These are phyloP conservation scores for Candida chilensis DNA, from an alignment of 805 yeast species.

Conservation along the genomic window DNA sequence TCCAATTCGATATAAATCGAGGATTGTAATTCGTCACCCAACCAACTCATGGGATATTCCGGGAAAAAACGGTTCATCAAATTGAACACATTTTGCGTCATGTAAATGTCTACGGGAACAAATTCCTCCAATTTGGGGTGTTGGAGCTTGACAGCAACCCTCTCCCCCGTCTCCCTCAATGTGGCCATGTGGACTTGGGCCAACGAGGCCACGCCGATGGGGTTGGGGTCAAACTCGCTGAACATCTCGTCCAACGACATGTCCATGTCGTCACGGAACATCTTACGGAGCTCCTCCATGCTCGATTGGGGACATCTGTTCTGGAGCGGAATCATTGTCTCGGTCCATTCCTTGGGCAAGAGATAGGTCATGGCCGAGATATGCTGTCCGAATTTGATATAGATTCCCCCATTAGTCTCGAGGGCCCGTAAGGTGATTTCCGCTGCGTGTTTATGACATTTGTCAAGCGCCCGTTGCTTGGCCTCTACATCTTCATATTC, in stretches of 20 bases:
- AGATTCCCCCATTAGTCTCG: slow-evolving; percentile 84
- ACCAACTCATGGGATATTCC: slow-evolving; percentile 88
- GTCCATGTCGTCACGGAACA: slow-evolving; percentile 68
- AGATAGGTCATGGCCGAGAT: slow-evolving; percentile 86
- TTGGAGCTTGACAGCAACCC: slow-evolving; percentile 91
- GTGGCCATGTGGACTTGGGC: slow-evolving; percentile 91
- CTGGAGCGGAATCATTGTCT: slow-evolving; percentile 87
- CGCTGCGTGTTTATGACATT: slow-evolving; percentile 74
- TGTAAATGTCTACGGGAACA: slow-evolving; percentile 80
- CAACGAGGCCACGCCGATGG: slow-evolving; percentile 92
- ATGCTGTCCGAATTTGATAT: slow-evolving; percentile 93
- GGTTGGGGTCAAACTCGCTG: slow-evolving; percentile 53
- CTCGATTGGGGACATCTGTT: slow-evolving; percentile 83
- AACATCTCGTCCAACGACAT: slow-evolving; percentile 52
- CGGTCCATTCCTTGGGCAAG: slow-evolving; percentile 91
- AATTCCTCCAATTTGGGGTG: slow-evolving; percentile 83
- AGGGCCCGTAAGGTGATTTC: slow-evolving; percentile 68
- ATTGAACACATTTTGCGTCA: slow-evolving; percentile 70
- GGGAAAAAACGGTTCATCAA: slow-evolving; percentile 78
- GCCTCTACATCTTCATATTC: slow-evolving; percentile 35
- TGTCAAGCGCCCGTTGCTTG: slow-evolving; percentile 41
- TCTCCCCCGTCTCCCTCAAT: slow-evolving; percentile 46
- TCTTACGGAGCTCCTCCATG: slow-evolving; percentile 51
- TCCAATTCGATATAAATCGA: slow-evolving; percentile 89
- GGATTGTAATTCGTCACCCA: slow-evolving; percentile 84